Evolutionary conservation across 2,329 filamentous ascomycete genomes (phyloP).

Genomic region (Epichloe uncinata): DNA sequence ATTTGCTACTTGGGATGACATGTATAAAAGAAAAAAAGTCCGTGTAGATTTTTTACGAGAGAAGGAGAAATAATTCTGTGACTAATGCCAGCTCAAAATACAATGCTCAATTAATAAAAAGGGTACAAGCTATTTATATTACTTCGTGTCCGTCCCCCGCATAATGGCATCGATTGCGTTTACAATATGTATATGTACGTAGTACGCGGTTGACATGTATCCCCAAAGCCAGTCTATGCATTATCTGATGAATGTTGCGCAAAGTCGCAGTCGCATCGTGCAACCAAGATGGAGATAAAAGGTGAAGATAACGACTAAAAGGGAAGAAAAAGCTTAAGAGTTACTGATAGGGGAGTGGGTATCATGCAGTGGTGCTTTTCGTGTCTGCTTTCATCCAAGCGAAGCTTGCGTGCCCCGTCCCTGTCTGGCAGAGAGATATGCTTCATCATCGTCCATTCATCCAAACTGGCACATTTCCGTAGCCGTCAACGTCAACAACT

Average conservation of each 20-base stretch:
- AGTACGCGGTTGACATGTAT: constrained; percentile 15
- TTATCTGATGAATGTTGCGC: not conserved
- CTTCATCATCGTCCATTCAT: not conserved
- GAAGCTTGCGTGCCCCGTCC: not conserved
- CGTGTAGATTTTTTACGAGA: constrained; percentile 6
- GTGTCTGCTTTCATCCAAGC: constrained; percentile 1
- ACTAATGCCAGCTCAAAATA: constrained; percentile 17
- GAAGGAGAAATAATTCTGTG: constrained; percentile 11
- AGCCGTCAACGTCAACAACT: not conserved
- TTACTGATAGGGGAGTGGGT: constrained; percentile 1
- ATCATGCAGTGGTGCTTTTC: constrained; percentile 4
- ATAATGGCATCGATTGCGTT: not conserved
- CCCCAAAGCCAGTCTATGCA: not conserved
- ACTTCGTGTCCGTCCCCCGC: too few relatives aligned
- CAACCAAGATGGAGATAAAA: not conserved
- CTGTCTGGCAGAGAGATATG: not conserved
- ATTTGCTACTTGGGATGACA: constrained; percentile 11
- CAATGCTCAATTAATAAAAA: not conserved
- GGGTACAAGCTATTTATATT: too few relatives aligned
- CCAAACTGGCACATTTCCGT: not conserved
- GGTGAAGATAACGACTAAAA: not conserved
- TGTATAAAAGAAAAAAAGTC: constrained; percentile 10
- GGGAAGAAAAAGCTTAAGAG: not conserved
- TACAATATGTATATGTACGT: constrained; percentile 1
- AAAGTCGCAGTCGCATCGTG: not conserved